phyloP scores from a whole-genome alignment of 768 basidiomycete species.

The Suillus subaureus region DNA sequence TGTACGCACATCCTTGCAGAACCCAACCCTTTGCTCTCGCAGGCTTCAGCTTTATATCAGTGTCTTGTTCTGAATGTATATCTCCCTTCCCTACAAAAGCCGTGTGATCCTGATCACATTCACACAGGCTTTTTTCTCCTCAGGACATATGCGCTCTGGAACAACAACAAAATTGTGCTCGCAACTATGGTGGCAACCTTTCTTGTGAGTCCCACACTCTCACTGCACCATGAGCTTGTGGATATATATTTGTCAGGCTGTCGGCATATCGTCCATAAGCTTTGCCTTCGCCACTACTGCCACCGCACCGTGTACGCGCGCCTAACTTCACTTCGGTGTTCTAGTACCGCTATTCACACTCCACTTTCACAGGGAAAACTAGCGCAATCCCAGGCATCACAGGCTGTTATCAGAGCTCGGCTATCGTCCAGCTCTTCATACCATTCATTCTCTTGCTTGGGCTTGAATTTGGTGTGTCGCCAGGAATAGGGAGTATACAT shows the following conservation, averaged over 20 bases:
- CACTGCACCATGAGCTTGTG: neutral
- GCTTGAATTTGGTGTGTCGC: neutral
- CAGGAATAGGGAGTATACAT: neutral
- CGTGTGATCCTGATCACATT: neutral
- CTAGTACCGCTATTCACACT: neutral
- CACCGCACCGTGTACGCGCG: constrained; percentile 3
- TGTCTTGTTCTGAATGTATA: neutral
- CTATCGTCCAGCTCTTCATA: neutral
- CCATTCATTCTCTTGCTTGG: neutral
- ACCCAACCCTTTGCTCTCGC: neutral
- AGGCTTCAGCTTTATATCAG: neutral
- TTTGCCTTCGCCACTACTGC: neutral
- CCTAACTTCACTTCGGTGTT: neutral
- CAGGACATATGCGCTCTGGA: constrained; percentile 1
- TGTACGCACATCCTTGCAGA: neutral
- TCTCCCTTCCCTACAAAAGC: neutral
- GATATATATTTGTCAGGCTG: neutral
- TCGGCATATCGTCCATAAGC: neutral
- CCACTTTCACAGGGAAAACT: neutral
- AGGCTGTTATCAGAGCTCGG: neutral
- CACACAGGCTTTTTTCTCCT: neutral
- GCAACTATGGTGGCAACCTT: neutral
- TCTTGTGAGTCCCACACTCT: neutral
- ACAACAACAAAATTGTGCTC: neutral
- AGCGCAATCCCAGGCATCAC: neutral